phyloP scores from a whole-genome alignment of 2,329 filamentous ascomycete genomes.

The Metarhizium anisopliae region DNA sequence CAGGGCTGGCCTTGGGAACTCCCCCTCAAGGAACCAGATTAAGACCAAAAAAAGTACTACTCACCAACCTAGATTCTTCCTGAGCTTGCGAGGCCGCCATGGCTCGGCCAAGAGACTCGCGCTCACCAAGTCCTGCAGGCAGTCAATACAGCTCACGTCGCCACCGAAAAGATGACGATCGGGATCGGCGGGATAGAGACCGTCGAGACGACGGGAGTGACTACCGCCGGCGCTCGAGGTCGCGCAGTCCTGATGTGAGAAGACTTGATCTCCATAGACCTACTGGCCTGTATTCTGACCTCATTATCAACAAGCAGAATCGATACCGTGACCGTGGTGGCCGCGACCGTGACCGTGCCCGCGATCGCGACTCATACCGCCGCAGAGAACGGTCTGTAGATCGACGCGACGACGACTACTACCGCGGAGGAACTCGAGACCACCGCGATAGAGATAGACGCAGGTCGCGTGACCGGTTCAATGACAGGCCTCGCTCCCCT shows the following conservation, averaged over 20 bases:
- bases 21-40: neutral
- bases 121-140: slow-evolving; percentile 93
- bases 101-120: slow-evolving; percentile 58
- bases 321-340: slow-evolving; percentile 48
- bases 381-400: slow-evolving; percentile 63
- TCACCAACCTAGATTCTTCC: slow-evolving; percentile 29
- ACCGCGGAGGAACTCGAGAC: slow-evolving; percentile 53
- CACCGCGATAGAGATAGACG: slow-evolving; percentile 47
- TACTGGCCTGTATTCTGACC: slow-evolving; percentile 29
- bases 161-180: slow-evolving; percentile 52
- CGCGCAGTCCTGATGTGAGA: slow-evolving; percentile 56
- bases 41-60: slow-evolving; percentile 21
- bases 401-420: slow-evolving; percentile 55
- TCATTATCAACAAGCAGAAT: slow-evolving; percentile 32
- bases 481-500: slow-evolving; percentile 49
- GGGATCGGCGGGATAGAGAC: slow-evolving; percentile 47
- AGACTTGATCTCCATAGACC: slow-evolving; percentile 11
- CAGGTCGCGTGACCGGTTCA: slow-evolving; percentile 52
- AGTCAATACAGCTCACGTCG: slow-evolving; percentile 68
- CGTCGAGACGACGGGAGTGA: slow-evolving; percentile 41
- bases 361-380: slow-evolving; percentile 48
- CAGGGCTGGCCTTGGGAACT: neutral
- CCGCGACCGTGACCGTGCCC: slow-evolving; percentile 32
- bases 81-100: slow-evolving; percentile 37
- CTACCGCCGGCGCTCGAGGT: slow-evolving; percentile 48